Percentiles rank a stretch among this genome's conserved stretches.
These are phyloP conservation scores for Pelargonium cotyledonis DNA, from an alignment of 441 rosid genomes.

Conservation along the genomic window DNA sequence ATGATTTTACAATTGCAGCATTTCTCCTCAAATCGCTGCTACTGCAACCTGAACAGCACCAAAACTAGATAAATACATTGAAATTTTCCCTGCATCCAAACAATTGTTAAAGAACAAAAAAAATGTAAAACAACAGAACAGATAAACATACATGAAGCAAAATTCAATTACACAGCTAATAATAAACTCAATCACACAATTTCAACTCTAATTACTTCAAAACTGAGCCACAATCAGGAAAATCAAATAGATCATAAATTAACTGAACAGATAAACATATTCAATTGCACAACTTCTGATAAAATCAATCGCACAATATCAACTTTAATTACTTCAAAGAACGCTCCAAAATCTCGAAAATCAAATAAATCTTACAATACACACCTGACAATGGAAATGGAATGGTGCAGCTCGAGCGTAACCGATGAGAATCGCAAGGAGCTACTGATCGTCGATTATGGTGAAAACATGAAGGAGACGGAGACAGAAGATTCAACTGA, in stretches of 20 bases:
- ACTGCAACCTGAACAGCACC: constrained; percentile 27
- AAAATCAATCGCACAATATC: too few species aligned
- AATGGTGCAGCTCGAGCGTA: neutral
- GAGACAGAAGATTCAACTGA: neutral
- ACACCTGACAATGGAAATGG: neutral
- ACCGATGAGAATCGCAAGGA: neutral
- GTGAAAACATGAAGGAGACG: neutral
- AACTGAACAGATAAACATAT: too few species aligned
- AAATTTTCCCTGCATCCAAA: neutral
- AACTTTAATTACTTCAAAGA: too few species aligned
- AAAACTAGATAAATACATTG: neutral
- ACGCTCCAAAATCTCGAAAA: too few species aligned
- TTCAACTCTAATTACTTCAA: too few species aligned
- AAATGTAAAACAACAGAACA: neutral
- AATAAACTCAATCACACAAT: too few species aligned
- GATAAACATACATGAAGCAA: neutral
- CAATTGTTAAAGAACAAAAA: neutral
- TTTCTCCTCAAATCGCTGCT: constrained; percentile 25
- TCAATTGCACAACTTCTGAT: too few species aligned
- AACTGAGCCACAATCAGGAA: too few species aligned
- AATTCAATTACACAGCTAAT: too few species aligned
- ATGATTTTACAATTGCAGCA: constrained; percentile 13
- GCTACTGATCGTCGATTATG: neutral
- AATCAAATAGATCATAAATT: too few species aligned
- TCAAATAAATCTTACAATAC: too few species aligned